Percentiles rank a stretch among this genome's conserved stretches.
These are phyloP conservation scores for Boechera retrofracta DNA, from an alignment of 345 rosid genomes.

Conservation along the genomic window DNA sequence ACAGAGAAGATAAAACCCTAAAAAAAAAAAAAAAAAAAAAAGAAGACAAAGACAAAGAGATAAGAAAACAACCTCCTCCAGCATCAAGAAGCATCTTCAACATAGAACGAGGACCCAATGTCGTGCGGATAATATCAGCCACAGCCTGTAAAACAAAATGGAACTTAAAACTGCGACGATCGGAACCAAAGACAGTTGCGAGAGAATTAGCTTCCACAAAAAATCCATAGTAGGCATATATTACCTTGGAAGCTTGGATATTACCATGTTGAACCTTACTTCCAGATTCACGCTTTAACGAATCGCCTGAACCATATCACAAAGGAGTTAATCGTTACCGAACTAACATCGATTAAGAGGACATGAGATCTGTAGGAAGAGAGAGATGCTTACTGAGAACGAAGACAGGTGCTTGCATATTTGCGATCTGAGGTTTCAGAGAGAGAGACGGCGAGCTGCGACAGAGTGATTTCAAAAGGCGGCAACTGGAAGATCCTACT, in stretches of 20 bases:
- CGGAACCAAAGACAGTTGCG: neutral
- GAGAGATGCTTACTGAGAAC: slow-evolving; percentile 64
- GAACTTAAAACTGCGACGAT: neutral
- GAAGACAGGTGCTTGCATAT: slow-evolving; percentile 76
- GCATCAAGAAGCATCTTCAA: slow-evolving; percentile 93
- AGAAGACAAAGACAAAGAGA: neutral
- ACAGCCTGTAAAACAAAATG: slow-evolving; percentile 54
- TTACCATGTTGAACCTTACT: slow-evolving; percentile 82
- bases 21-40: neutral
- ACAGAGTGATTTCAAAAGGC: slow-evolving; percentile 11
- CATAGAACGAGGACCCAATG: slow-evolving; percentile 93
- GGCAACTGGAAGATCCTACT: slow-evolving; percentile 15
- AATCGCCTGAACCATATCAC: slow-evolving; percentile 63
- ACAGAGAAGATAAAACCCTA: neutral
- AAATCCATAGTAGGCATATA: too few species aligned
- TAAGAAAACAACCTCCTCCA: slow-evolving; percentile 57
- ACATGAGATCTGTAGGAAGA: slow-evolving; percentile 9
- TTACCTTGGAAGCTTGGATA: slow-evolving; percentile 80
- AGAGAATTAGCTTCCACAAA: too few species aligned
- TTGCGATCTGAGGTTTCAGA: slow-evolving; percentile 5
- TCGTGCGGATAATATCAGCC: slow-evolving; percentile 85
- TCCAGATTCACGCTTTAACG: slow-evolving; percentile 88
- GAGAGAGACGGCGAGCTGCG: slow-evolving; percentile 17
- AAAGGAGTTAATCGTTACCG: neutral
- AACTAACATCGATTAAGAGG: neutral